These are phyloP conservation scores for Firmiana major DNA, from an alignment of 345 rosid species.

Conservation along the genomic window DNA sequence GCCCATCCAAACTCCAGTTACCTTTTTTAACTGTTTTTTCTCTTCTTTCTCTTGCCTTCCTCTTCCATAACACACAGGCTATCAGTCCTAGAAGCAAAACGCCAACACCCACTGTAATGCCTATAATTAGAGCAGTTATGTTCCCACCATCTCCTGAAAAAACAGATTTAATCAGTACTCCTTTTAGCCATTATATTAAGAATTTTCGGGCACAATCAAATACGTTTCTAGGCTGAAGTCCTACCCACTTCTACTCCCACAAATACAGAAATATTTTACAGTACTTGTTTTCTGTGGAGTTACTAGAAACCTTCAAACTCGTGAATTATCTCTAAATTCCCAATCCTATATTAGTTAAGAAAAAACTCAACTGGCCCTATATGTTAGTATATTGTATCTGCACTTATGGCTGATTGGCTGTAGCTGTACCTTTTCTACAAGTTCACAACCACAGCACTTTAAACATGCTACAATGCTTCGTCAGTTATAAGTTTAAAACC, in stretches of 20 bases:
- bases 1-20: conserved; percentile 7
- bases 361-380: too few relatives aligned
- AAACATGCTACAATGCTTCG: too few relatives aligned
- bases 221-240: not conserved
- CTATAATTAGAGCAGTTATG: conserved; percentile 29
- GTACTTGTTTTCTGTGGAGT: too few relatives aligned
- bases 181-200: not conserved
- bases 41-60: conserved; percentile 29
- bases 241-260: not conserved
- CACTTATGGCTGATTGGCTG: not conserved
- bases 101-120: conserved; percentile 40
- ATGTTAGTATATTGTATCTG: too few relatives aligned
- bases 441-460: too few relatives aligned
- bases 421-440: not conserved
- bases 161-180: not conserved
- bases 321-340: too few relatives aligned
- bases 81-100: conserved; percentile 38
- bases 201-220: too few relatives aligned
- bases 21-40: conserved; percentile 30
- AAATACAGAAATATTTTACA: not conserved
- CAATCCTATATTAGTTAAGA: too few relatives aligned
- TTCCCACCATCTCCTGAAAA: conserved; percentile 41
- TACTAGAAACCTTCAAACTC: too few relatives aligned
- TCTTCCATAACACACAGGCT: conserved; percentile 44
- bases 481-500: too few relatives aligned